Evolutionary conservation across 2,329 filamentous ascomycete species (phyloP), one percentile per base, ranked within the genome.

Genomic region (Anthostomella pinea): DNA sequence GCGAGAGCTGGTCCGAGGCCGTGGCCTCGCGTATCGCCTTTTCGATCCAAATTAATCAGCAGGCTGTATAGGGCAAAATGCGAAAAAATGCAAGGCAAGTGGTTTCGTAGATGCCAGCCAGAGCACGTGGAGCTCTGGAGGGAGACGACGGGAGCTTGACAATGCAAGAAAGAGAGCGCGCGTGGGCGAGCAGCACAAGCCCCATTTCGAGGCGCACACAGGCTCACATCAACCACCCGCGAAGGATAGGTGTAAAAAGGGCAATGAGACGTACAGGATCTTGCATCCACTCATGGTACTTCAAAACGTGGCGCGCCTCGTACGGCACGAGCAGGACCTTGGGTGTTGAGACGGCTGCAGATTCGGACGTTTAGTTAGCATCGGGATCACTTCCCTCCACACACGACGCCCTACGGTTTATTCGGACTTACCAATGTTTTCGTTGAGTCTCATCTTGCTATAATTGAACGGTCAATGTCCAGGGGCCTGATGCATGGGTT

Each of bases 241-340:
- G n/a, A n/a, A n/a, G n/a, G n/a, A n/a, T n/a, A n/a, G n/a, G n/a
- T n/a, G n/a, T n/a, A n/a, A n/a, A n/a, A 30, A 19, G 24, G 17
- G 11, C 15, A 16, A 33, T 16, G n/a, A 34, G 15, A 31, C 62
- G 51, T 58, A 77, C 84, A 33, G 83, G 74, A 54, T 93, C 83
- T 68, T 90, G 76, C 90, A 97, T 96, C 91, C 91, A 97, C 54
- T 73, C 68, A 59, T 95, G 87, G 59, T 96, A 96, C 23, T 74
- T 81, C 11, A 73, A 73, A 16, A 97, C 91, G 68, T 96, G 91
- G 56, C 81, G 84, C 23, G 72, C 65, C 45, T 83, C 83, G 63
- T 96, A 96, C 0, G 90, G 90, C 8, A 95, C 88, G 8, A 97
- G 75, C 13, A 94, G 74, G 28, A 86, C 69, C 32, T 70, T 70